Evolutionary conservation across 2,329 filamentous ascomycete genomes (phyloP).

Genomic region (Pseudopithomyces maydicus): DNA sequence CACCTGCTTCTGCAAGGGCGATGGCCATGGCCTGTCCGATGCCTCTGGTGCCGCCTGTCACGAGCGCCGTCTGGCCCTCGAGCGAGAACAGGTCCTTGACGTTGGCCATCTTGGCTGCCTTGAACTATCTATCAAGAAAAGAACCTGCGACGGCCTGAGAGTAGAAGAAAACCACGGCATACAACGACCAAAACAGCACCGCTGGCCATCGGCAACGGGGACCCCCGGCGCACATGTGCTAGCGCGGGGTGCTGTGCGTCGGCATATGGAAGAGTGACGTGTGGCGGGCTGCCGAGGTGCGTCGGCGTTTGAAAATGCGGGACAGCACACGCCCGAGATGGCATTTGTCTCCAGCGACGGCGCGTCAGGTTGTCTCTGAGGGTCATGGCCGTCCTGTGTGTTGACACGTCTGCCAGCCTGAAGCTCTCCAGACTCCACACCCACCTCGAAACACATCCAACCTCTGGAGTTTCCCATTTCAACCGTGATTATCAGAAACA

Average conservation of each 20-base stretch:
- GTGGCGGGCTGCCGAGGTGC: constrained; percentile 8
- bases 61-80: constrained; percentile 55
- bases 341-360: constrained; percentile 32
- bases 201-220: background rate
- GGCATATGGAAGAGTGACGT: constrained; percentile 13
- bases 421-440: background rate
- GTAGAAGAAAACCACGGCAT: too few species aligned
- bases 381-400: constrained; percentile 21
- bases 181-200: background rate
- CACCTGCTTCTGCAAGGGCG: constrained; percentile 56
- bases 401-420: background rate
- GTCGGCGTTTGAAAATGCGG: constrained; percentile 35
- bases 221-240: background rate
- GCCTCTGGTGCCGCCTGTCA: constrained; percentile 57
- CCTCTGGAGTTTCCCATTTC: background rate
- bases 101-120: constrained; percentile 24
- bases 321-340: constrained; percentile 37
- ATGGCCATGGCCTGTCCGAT: constrained; percentile 58
- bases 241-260: constrained; percentile 11
- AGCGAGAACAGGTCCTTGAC: constrained; percentile 54
- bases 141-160: too few species aligned
- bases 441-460: background rate
- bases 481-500: too few species aligned
- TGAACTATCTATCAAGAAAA: background rate
- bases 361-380: constrained; percentile 17